Conservation (phyloP, 805 yeast genomes). For the Brettanomyces anomalus region DNA sequence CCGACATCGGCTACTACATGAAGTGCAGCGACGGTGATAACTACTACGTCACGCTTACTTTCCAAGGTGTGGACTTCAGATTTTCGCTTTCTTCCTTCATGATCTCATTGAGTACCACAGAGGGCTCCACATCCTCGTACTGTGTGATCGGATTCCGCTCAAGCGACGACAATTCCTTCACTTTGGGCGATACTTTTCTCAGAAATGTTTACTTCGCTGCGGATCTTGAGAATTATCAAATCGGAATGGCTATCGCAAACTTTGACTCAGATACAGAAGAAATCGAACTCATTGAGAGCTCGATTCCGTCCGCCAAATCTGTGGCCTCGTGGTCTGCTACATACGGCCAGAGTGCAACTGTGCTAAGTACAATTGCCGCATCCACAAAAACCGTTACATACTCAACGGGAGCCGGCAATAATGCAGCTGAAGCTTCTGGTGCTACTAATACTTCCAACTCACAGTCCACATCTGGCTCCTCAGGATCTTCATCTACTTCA, state of each 20-base stretch:
- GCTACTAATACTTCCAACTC: neutral
- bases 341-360: slow-evolving; percentile 15
- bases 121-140: slow-evolving; percentile 17
- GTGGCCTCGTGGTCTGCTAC: slow-evolving; percentile 39
- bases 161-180: slow-evolving; percentile 26
- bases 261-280: slow-evolving; percentile 1
- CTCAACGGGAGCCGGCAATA: neutral
- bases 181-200: slow-evolving; percentile 47
- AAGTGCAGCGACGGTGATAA: slow-evolving; percentile 30
- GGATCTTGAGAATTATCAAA: slow-evolving; percentile 37
- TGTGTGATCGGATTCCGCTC: slow-evolving; percentile 38
- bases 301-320: slow-evolving; percentile 40
- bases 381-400: neutral
- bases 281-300: slow-evolving; percentile 25
- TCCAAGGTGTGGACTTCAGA: slow-evolving; percentile 48
- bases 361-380: neutral
- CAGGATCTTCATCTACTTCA: neutral
- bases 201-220: slow-evolving; percentile 45
- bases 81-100: slow-evolving; percentile 34
- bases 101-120: slow-evolving; percentile 10
- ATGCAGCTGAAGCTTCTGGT: neutral
- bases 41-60: slow-evolving; percentile 34
- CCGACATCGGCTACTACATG: slow-evolving; percentile 36
- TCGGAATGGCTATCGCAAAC: slow-evolving; percentile 33
- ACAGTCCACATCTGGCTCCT: neutral